Evolutionary conservation across 106 monocot genomes (phyloP).

Genomic region (Phalaenopsis aphrodite): DNA sequence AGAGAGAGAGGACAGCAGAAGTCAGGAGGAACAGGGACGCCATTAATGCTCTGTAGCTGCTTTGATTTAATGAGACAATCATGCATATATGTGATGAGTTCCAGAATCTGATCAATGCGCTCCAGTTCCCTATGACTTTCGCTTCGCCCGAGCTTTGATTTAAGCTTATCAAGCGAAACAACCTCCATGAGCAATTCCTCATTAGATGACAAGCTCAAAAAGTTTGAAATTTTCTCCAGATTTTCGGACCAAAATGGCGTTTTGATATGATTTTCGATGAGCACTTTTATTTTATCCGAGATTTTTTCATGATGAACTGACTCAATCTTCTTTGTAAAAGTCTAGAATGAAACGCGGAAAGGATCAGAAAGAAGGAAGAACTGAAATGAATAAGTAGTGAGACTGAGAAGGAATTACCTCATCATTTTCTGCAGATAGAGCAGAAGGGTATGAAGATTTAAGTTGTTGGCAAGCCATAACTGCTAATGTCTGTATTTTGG

Average conservation of each 20-base stretch:
- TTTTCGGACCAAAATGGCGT: conserved; percentile 23
- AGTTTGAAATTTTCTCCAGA: conserved; percentile 32
- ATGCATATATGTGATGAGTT: conserved; percentile 66
- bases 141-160: conserved; percentile 20
- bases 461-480: conserved; percentile 31
- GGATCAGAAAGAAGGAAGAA: background rate
- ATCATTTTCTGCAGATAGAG: conserved; percentile 12
- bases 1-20: conserved; percentile 96
- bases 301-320: conserved; percentile 28
- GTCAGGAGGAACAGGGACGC: conserved; percentile 66
- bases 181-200: conserved; percentile 73
- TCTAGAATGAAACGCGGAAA: conserved; percentile 6
- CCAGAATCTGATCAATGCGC: conserved; percentile 38
- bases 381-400: background rate
- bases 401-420: conserved; percentile 39
- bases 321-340: conserved; percentile 36
- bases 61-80: conserved; percentile 54
- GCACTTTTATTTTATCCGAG: conserved; percentile 41
- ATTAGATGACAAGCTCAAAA: conserved; percentile 59
- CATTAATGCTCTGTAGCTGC: conserved; percentile 62
- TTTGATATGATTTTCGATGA: conserved; percentile 42
- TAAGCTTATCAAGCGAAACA: conserved; percentile 80
- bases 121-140: conserved; percentile 49
- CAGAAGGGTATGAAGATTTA: conserved; percentile 19
- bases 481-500: conserved; percentile 33